Evolutionary conservation across 2,329 filamentous ascomycete genomes (phyloP).

Genomic region (Xylariaceae sp.): DNA sequence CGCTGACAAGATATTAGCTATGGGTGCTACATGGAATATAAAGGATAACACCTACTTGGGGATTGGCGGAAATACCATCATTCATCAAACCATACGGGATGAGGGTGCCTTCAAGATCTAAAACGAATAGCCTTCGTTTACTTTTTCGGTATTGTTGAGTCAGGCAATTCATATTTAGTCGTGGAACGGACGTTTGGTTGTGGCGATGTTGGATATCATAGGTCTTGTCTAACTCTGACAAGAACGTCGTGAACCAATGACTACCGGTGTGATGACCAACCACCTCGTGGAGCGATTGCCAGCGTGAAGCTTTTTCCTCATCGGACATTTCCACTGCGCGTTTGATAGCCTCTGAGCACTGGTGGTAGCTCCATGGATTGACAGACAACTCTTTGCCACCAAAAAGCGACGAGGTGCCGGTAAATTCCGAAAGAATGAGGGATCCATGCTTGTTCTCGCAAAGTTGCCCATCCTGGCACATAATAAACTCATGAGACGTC

Average conservation of each 20-base stretch:
- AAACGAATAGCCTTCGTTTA: conserved; percentile 77
- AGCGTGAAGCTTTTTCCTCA: conserved; percentile 75
- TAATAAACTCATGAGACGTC: conserved; percentile 91
- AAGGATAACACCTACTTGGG: conserved; percentile 54
- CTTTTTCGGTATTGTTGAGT: conserved; percentile 69
- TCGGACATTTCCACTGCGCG: conserved; percentile 79
- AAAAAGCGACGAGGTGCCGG: conserved; percentile 87
- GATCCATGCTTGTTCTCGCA: conserved; percentile 81
- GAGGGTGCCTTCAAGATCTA: conserved; percentile 93
- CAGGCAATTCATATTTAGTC: conserved; percentile 73
- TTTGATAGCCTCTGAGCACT: conserved; percentile 86
- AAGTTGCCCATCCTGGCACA: conserved; percentile 84
- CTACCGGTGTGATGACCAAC: conserved; percentile 83
- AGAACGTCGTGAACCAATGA: conserved; percentile 83
- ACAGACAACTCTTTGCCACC: conserved; percentile 80
- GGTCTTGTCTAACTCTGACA: conserved; percentile 71
- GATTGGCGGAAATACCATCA: conserved; percentile 84
- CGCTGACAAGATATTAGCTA: conserved; percentile 54
- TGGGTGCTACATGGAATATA: neutral
- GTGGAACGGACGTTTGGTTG: conserved; percentile 84
- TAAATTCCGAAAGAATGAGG: conserved; percentile 93
- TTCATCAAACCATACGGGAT: conserved; percentile 85
- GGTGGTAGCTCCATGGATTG: conserved; percentile 94
- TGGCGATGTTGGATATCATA: conserved; percentile 85
- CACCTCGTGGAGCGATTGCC: conserved; percentile 73